Percentiles rank a stretch among this genome's conserved stretches.
These are phyloP conservation scores for Saccharomycopsis lassenensis DNA, from an alignment of 805 yeast genomes.

Conservation along the genomic window DNA sequence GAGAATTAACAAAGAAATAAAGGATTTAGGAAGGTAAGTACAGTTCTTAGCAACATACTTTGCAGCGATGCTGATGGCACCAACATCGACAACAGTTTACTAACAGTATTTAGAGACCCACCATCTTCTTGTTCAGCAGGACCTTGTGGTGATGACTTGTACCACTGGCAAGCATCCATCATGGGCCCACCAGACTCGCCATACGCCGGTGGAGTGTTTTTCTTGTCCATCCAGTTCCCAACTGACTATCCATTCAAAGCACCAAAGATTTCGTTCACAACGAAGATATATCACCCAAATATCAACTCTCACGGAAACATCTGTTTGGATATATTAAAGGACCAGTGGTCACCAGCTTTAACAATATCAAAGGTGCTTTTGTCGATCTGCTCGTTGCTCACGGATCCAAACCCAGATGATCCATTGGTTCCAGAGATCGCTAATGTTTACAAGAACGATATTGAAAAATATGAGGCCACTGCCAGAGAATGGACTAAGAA, in stretches of 20 bases:
- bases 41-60: neutral
- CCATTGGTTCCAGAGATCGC: conserved; percentile 98
- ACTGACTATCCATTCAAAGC: conserved; percentile 99
- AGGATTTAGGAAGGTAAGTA: conserved; percentile 87
- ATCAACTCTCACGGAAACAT: conserved; percentile 93
- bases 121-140: conserved; percentile 99
- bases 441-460: conserved; percentile 88
- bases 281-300: conserved; percentile 95
- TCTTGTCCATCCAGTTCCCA: conserved; percentile 94
- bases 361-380: conserved; percentile 91
- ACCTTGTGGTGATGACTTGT: conserved; percentile 94
- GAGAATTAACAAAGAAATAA: conserved; percentile 92
- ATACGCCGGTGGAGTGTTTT: conserved; percentile 85
- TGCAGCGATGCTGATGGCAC: conserved; percentile 2
- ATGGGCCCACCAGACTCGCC: conserved; percentile 98
- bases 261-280: conserved; percentile 86
- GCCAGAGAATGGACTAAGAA: conserved; percentile 99
- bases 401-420: conserved; percentile 98
- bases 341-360: conserved; percentile 98
- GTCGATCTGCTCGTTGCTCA: conserved; percentile 88
- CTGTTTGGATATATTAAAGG: conserved; percentile 92
- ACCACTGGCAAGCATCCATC: conserved; percentile 99
- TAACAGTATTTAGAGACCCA: conserved; percentile 60
- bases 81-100: conserved; percentile 4
- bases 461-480: conserved; percentile 88